phyloP scores from a whole-genome alignment of 371 early-diverging fungal genomes.

The Saksenaea oblongispora region DNA sequence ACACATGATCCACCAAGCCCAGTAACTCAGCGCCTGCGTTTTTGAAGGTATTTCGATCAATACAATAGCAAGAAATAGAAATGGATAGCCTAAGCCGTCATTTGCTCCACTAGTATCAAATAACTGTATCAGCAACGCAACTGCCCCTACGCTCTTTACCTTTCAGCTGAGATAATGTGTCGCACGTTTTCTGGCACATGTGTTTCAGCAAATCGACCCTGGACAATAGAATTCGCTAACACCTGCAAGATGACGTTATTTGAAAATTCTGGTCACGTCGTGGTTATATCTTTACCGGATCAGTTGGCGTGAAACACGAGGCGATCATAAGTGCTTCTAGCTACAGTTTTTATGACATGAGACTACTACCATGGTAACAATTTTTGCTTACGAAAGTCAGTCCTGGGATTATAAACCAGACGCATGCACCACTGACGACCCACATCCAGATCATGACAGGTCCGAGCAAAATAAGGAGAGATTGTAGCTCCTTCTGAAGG shows the following conservation, averaged over 20 bases:
- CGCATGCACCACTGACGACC: constrained; percentile 35
- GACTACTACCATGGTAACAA: not conserved
- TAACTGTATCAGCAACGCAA: not conserved
- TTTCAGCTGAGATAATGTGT: constrained; percentile 84
- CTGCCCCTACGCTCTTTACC: constrained; percentile 12
- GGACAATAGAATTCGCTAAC: constrained; percentile 89
- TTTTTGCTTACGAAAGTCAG: constrained; percentile 30
- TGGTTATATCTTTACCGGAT: constrained; percentile 35
- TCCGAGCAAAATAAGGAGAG: constrained; percentile 69
- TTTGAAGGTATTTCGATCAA: constrained; percentile 53
- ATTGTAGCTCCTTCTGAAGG: constrained; percentile 54
- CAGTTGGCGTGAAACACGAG: constrained; percentile 52
- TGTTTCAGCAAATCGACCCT: constrained; percentile 91
- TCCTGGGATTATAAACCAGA: constrained; percentile 37
- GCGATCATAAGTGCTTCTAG: constrained; percentile 45
- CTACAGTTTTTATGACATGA: constrained; percentile 20
- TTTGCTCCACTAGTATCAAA: constrained; percentile 63
- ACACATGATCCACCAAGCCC: constrained; percentile 70
- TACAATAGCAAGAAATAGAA: constrained; percentile 80
- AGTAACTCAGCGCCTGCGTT: constrained; percentile 69
- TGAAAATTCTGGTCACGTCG: not conserved
- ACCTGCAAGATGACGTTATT: constrained; percentile 33
- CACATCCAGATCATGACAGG: constrained; percentile 82
- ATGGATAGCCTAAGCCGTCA: constrained; percentile 87
- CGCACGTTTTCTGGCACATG: constrained; percentile 84